These are phyloP conservation scores for Ocimum tenuiflorum DNA, from an alignment of 257 asterid species.

Conservation along the genomic window DNA sequence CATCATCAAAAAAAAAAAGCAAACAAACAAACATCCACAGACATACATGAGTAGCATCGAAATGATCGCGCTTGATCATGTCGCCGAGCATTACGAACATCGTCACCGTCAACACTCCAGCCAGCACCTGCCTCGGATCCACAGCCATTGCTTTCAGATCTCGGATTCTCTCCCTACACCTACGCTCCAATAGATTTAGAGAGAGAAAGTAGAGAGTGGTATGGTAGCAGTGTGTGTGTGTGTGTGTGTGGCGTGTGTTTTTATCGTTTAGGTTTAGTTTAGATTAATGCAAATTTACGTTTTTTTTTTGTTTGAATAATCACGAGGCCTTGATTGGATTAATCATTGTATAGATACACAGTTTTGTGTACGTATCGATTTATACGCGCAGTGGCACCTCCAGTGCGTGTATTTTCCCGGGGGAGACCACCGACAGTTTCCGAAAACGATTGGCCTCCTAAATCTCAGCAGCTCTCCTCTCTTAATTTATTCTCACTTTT, in stretches of 20 bases:
- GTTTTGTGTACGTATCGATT: background rate
- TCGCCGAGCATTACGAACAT: slow-evolving; percentile 70
- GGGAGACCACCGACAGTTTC: slow-evolving; percentile 39
- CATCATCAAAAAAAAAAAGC: background rate
- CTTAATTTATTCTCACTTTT: background rate
- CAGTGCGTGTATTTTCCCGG: slow-evolving; percentile 18
- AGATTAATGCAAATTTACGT: background rate
- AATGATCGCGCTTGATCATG: slow-evolving; percentile 66
- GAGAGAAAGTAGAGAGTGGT: slow-evolving; percentile 10
- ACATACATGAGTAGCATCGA: slow-evolving; percentile 34
- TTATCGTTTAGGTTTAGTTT: slow-evolving; percentile 16
- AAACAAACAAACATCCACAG: no score
- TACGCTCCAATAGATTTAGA: slow-evolving; percentile 13
- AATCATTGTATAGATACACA: background rate
- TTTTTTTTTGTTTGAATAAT: background rate
- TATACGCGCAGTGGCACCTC: slow-evolving; percentile 21
- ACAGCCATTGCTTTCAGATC: slow-evolving; percentile 49
- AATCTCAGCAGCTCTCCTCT: background rate
- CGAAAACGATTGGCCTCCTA: slow-evolving; percentile 27
- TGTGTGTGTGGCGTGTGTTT: slow-evolving; percentile 1
- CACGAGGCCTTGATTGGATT: slow-evolving; percentile 14
- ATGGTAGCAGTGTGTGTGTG: background rate
- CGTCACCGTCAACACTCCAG: slow-evolving; percentile 55
- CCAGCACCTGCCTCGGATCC: slow-evolving; percentile 67
- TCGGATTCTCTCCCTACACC: slow-evolving; percentile 20